phyloP scores from a whole-genome alignment of 2,329 filamentous ascomycete species.

The Colletotrichum destructivum region DNA sequence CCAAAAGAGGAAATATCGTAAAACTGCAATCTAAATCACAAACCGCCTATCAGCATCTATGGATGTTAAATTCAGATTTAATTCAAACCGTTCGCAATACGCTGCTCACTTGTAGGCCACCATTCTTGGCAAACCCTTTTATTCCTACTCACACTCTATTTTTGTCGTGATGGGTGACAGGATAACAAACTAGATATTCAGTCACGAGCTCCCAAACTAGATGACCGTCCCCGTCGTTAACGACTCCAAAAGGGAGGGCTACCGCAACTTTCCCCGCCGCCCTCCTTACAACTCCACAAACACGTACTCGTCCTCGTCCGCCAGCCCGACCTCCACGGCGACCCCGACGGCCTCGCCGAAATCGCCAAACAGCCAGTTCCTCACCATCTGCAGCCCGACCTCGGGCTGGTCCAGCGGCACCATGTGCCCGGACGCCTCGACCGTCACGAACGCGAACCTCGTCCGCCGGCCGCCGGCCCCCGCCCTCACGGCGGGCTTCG shows the following conservation, averaged over 20 bases:
- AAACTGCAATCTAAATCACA: no score
- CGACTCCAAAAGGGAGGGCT: no score
- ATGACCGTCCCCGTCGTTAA: neutral
- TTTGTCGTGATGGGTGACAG: no score
- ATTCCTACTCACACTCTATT: no score
- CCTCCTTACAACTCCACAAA: slow-evolving; percentile 17
- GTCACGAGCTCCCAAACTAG: neutral
- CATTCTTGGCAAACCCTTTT: no score
- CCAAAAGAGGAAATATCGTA: no score
- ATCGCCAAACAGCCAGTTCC: slow-evolving; percentile 41
- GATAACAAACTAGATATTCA: no score
- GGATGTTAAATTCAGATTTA: no score
- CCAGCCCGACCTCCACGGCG: neutral
- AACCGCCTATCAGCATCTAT: no score
- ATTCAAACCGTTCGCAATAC: no score
- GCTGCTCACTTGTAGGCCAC: no score
- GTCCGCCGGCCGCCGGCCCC: neutral
- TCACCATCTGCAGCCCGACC: slow-evolving; percentile 40
- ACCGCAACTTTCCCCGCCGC: no score
- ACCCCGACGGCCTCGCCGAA: slow-evolving; percentile 25
- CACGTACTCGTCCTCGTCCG: slow-evolving; percentile 6
- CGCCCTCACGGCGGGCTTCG: slow-evolving; percentile 4
- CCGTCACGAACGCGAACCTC: slow-evolving; percentile 45
- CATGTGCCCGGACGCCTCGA: slow-evolving; percentile 59
- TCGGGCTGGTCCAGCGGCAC: slow-evolving; percentile 48